Evolutionary conservation across 805 yeast genomes (phyloP).

Genomic region (Groenewaldozyma tartarivorans): DNA sequence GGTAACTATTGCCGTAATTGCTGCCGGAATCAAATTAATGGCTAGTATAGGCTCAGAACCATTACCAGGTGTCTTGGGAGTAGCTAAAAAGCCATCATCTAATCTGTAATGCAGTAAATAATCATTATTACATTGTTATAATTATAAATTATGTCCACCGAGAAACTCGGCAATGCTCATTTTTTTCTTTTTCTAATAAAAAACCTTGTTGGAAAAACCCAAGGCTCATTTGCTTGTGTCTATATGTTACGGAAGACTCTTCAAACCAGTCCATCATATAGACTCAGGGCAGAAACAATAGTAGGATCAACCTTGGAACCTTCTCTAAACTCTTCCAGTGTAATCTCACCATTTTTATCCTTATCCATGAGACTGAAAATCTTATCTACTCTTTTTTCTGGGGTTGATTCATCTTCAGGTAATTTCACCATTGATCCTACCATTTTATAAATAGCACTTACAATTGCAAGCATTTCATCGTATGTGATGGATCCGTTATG

Average conservation of each 20-base stretch:
- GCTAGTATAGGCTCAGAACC: slow-evolving; percentile 47
- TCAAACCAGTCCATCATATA: slow-evolving; percentile 72
- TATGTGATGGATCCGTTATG: slow-evolving; percentile 67
- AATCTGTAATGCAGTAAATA: too few relatives aligned
- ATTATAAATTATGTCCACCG: neutral
- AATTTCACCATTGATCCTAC: slow-evolving; percentile 87
- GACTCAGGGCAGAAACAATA: slow-evolving; percentile 62
- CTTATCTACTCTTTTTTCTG: slow-evolving; percentile 77
- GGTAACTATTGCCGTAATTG: slow-evolving; percentile 37
- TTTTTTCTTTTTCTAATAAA: too few relatives aligned
- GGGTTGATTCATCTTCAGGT: slow-evolving; percentile 84
- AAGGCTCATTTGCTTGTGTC: too few relatives aligned
- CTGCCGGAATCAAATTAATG: slow-evolving; percentile 44
- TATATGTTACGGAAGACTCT: neutral
- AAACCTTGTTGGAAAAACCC: neutral
- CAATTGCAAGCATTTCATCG: slow-evolving; percentile 71
- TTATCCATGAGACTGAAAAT: slow-evolving; percentile 69
- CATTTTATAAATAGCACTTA: slow-evolving; percentile 84
- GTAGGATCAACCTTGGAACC: slow-evolving; percentile 73
- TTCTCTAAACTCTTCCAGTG: slow-evolving; percentile 75
- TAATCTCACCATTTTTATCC: slow-evolving; percentile 56
- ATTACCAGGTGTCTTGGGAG: slow-evolving; percentile 59
- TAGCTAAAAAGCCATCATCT: slow-evolving; percentile 33
- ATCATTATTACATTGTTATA: too few relatives aligned
- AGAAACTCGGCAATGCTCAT: too few relatives aligned